These are phyloP conservation scores for Pholiota adiposa DNA, from an alignment of 1,284 basidiomycete species.

Conservation along the genomic window DNA sequence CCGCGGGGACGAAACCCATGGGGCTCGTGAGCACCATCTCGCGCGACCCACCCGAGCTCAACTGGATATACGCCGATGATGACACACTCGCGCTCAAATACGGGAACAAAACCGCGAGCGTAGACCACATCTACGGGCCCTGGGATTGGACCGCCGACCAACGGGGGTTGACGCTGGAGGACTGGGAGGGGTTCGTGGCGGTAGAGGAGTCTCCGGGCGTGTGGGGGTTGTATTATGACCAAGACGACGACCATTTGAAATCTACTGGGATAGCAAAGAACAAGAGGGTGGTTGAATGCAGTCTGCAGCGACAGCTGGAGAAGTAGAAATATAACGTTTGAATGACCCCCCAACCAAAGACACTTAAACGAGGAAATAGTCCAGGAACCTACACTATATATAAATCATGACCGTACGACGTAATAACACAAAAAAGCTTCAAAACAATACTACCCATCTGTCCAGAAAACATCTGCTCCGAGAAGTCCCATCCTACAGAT, in stretches of 20 bases:
- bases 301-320: slow-evolving; percentile 14
- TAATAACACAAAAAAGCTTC: neutral
- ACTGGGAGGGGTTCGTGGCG: slow-evolving; percentile 30
- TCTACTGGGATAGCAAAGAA: slow-evolving; percentile 10
- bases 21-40: slow-evolving; percentile 33
- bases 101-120: slow-evolving; percentile 30
- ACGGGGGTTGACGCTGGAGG: slow-evolving; percentile 23
- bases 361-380: neutral
- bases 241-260: slow-evolving; percentile 26
- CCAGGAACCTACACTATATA: neutral
- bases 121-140: slow-evolving; percentile 27
- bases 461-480: neutral
- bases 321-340: no score
- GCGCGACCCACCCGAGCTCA: slow-evolving; percentile 31
- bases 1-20: slow-evolving; percentile 24
- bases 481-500: slow-evolving; percentile 39
- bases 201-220: slow-evolving; percentile 26
- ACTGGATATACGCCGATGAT: slow-evolving; percentile 32
- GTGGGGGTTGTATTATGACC: slow-evolving; percentile 28
- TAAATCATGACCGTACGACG: neutral
- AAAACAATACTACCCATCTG: neutral
- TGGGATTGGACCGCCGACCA: slow-evolving; percentile 32
- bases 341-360: no score
- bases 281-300: slow-evolving; percentile 21
- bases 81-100: slow-evolving; percentile 28